A percentile compares a stretch with the other conserved stretches of the same genome.
Evolutionary conservation across 2,329 filamentous ascomycete genomes (phyloP).

Genomic region (Aspergillus bombycis): DNA sequence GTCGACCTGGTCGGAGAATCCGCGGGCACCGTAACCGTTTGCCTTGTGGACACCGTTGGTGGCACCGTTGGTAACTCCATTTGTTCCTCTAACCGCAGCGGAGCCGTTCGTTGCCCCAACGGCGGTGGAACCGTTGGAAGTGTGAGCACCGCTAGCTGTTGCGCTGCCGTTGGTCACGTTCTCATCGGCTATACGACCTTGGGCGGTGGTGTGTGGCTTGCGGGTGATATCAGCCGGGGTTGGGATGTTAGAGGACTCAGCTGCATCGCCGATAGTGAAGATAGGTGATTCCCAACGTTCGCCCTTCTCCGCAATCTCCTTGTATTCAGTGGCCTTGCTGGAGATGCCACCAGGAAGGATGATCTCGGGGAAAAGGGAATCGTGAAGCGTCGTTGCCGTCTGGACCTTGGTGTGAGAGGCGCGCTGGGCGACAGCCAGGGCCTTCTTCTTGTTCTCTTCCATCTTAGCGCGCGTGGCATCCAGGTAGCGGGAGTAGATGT

Average conservation of each 20-base stretch:
- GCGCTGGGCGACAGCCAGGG: slow-evolving; percentile 57
- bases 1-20: slow-evolving; percentile 38
- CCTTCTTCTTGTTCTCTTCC: slow-evolving; percentile 77
- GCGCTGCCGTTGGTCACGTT: slow-evolving; percentile 11
- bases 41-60: slow-evolving; percentile 19
- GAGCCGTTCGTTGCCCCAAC: slow-evolving; percentile 14
- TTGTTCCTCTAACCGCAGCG: slow-evolving; percentile 16
- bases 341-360: slow-evolving; percentile 85
- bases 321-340: slow-evolving; percentile 92
- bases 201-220: slow-evolving; percentile 58
- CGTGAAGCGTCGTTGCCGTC: slow-evolving; percentile 80
- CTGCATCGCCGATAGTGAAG: slow-evolving; percentile 81
- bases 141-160: slow-evolving; percentile 16
- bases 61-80: slow-evolving; percentile 7
- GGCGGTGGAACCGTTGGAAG: slow-evolving; percentile 22
- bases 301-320: slow-evolving; percentile 81
- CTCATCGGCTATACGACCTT: slow-evolving; percentile 17
- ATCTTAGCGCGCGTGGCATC: slow-evolving; percentile 73
- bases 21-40: slow-evolving; percentile 22
- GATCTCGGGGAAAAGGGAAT: slow-evolving; percentile 90
- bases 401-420: slow-evolving; percentile 71
- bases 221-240: slow-evolving; percentile 56
- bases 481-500: slow-evolving; percentile 85
- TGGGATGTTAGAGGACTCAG: slow-evolving; percentile 73
- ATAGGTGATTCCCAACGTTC: slow-evolving; percentile 94